phyloP scores from a whole-genome alignment of 371 early-diverging fungal species.

The Actinomortierella wolfii region DNA sequence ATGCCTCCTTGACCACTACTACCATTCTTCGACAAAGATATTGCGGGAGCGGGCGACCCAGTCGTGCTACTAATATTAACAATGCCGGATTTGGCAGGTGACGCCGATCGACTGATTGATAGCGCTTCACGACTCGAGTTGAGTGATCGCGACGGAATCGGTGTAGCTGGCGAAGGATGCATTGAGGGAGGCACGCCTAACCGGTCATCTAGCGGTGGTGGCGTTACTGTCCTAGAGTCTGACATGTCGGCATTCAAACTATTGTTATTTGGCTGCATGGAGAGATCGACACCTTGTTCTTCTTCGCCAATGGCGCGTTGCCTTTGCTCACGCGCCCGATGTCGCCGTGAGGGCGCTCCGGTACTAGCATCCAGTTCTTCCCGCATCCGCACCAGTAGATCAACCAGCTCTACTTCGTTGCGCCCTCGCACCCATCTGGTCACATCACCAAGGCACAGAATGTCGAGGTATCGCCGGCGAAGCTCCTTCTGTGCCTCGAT shows the following conservation, averaged over 20 bases:
- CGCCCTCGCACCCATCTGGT: conserved; percentile 50
- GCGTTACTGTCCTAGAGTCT: conserved; percentile 22
- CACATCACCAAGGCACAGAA: conserved; percentile 61
- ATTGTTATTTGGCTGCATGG: too few species aligned
- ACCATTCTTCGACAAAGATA: too few species aligned
- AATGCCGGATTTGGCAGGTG: too few species aligned
- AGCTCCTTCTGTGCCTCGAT: conserved; percentile 77
- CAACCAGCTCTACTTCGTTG: conserved; percentile 66
- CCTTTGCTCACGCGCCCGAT: background rate
- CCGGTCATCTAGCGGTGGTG: conserved; percentile 13
- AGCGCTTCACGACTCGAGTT: too few species aligned
- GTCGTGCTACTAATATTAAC: too few species aligned
- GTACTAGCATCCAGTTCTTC: conserved; percentile 60
- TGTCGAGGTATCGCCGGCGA: conserved; percentile 60
- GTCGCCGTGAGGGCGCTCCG: background rate
- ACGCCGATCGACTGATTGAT: too few species aligned
- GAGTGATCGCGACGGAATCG: conserved; percentile 1
- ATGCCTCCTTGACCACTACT: background rate
- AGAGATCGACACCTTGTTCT: background rate
- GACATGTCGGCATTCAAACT: background rate
- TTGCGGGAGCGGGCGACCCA: too few species aligned
- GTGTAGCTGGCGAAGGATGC: conserved; percentile 12
- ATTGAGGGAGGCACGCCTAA: background rate
- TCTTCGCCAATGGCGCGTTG: background rate
- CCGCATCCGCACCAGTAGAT: conserved; percentile 61